Evolutionary conservation across 2,329 filamentous ascomycete species (phyloP).

Genomic region (Fusarium multiceps): DNA sequence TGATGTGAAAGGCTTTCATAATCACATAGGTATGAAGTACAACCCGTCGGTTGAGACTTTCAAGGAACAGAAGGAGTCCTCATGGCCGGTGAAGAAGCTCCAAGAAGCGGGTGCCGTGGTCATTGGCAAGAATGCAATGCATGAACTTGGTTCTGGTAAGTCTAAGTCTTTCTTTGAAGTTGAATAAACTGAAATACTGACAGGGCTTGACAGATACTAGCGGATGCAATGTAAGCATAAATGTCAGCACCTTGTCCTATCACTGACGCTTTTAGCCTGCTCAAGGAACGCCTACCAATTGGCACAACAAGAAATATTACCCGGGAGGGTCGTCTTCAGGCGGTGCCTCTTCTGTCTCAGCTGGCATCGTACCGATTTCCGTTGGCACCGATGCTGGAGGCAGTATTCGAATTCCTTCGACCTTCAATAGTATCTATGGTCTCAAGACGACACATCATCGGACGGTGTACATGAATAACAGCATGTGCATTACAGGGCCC

Average conservation of each 20-base stretch:
- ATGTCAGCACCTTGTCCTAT: neutral
- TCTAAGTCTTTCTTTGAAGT: slow-evolving; percentile 45
- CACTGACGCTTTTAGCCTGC: slow-evolving; percentile 62
- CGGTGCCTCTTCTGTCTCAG: slow-evolving; percentile 74
- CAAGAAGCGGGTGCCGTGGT: slow-evolving; percentile 80
- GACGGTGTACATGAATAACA: slow-evolving; percentile 65
- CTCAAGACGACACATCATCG: slow-evolving; percentile 83
- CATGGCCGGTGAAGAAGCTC: slow-evolving; percentile 77
- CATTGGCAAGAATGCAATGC: slow-evolving; percentile 82
- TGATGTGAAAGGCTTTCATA: slow-evolving; percentile 75
- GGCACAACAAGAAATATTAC: slow-evolving; percentile 80
- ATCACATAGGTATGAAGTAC: slow-evolving; percentile 71
- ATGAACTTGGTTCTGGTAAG: slow-evolving; percentile 77
- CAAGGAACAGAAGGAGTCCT: slow-evolving; percentile 65
- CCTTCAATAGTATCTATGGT: slow-evolving; percentile 84
- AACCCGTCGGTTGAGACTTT: slow-evolving; percentile 64
- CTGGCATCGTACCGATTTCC: slow-evolving; percentile 79
- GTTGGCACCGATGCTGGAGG: slow-evolving; percentile 82
- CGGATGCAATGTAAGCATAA: slow-evolving; percentile 75
- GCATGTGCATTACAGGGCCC: slow-evolving; percentile 75
- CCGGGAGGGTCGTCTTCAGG: slow-evolving; percentile 85
- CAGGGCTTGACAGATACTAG: slow-evolving; percentile 68
- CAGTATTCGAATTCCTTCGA: slow-evolving; percentile 77
- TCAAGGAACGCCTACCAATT: slow-evolving; percentile 81
- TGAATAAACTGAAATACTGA: slow-evolving; percentile 18